Conservation (phyloP, 2,329 filamentous ascomycete species). For the Fusarium sp. region DNA sequence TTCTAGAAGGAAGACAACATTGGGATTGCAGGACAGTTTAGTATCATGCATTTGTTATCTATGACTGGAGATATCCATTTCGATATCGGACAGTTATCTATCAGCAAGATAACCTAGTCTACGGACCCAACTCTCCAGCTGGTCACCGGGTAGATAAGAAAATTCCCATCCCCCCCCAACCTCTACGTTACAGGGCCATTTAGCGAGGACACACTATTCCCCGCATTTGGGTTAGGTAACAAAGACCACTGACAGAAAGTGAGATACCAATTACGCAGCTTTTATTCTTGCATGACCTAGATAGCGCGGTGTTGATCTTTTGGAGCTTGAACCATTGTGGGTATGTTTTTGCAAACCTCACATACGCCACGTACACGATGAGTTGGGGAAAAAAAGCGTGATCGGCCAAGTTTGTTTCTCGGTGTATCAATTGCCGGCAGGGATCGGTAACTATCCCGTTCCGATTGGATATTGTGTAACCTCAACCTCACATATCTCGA, state of each 20-base stretch:
- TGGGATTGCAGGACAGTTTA: too few species aligned
- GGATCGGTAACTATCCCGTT: neutral
- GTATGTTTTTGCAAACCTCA: slow-evolving; percentile 1
- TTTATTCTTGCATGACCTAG: neutral
- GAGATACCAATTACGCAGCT: rapidly evolving
- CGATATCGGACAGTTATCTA: neutral
- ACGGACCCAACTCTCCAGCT: neutral
- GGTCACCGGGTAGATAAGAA: slow-evolving; percentile 5
- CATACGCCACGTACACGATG: neutral
- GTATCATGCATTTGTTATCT: neutral
- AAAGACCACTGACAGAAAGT: neutral
- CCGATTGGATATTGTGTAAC: neutral
- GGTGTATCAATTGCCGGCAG: neutral
- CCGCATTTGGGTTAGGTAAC: slow-evolving; percentile 4
- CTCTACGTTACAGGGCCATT: neutral
- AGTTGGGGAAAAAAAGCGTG: slow-evolving; percentile 1
- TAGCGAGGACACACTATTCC: neutral
- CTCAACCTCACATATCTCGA: too few species aligned
- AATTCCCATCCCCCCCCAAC: neutral
- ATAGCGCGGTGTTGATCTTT: neutral
- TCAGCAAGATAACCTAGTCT: neutral
- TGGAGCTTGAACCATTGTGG: neutral
- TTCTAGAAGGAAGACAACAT: neutral
- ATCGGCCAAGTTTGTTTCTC: neutral
- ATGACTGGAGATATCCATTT: neutral